Conservation (phyloP, 441 rosid genomes). For the Arabidopsis lyrata region DNA sequence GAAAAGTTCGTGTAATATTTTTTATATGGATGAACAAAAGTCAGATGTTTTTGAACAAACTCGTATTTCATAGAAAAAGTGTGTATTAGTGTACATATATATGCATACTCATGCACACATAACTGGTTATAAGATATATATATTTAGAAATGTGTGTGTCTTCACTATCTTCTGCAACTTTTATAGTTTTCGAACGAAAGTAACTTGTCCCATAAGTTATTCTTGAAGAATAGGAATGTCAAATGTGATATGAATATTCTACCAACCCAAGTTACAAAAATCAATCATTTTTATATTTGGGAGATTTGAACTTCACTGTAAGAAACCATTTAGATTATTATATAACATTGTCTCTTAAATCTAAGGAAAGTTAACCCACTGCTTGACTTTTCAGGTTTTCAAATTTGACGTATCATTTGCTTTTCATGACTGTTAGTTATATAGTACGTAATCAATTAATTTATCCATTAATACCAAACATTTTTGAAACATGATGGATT, state of each 20-base stretch:
- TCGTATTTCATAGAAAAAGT: not conserved
- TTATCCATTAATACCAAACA: not conserved
- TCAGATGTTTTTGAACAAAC: conserved; percentile 15
- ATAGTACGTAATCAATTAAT: not conserved
- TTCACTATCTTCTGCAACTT: conserved; percentile 8
- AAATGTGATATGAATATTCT: conserved; percentile 31
- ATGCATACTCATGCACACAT: not conserved
- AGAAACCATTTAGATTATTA: not conserved
- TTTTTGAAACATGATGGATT: not conserved
- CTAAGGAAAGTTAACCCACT: conserved; percentile 42
- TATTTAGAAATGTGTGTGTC: not conserved
- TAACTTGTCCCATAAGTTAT: conserved; percentile 51
- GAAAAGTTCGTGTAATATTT: not conserved
- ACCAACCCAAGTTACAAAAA: conserved; percentile 33
- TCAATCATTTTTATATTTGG: not conserved
- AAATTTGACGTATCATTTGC: conserved; percentile 27
- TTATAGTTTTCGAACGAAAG: conserved; percentile 10
- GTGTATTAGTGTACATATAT: not conserved
- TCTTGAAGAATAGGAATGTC: conserved; percentile 11
- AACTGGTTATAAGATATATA: not conserved
- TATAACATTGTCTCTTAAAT: conserved; percentile 3
- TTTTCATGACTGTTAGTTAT: conserved; percentile 12
- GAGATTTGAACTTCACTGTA: not conserved
- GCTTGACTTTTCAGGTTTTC: conserved; percentile 36
- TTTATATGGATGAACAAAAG: conserved; percentile 30